Percentiles rank a stretch among this genome's conserved stretches.
Conservation (phyloP, 495 filamentous ascomycete genomes). For the Aspergillus indologenus region DNA sequence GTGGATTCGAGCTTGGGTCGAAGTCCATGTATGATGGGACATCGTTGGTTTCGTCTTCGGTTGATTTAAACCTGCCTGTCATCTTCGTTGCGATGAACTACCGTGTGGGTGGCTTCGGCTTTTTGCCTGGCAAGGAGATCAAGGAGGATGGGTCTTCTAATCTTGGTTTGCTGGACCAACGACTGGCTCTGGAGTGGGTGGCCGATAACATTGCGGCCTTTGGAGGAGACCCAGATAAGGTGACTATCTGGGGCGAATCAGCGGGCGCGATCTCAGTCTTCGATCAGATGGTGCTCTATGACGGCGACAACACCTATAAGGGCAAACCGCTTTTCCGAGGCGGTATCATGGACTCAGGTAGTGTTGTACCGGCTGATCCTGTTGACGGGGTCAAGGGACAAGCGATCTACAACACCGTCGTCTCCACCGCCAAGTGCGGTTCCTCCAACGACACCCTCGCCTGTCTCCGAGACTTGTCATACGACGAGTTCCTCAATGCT, state of each 20-base stretch:
- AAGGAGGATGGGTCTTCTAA: constrained; percentile 60
- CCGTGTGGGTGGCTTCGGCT: constrained; percentile 70
- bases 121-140: constrained; percentile 67
- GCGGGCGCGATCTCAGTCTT: constrained; percentile 71
- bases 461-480: constrained; percentile 60
- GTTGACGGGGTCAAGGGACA: constrained; percentile 64
- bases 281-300: constrained; percentile 66
- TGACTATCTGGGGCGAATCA: constrained; percentile 73
- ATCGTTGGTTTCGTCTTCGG: constrained; percentile 49
- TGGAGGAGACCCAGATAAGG: constrained; percentile 57
- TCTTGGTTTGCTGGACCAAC: constrained; percentile 52
- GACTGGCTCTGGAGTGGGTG: constrained; percentile 50
- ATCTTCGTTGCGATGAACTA: constrained; percentile 76
- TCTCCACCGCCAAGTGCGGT: constrained; percentile 57
- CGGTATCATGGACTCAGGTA: constrained; percentile 72
- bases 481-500: constrained; percentile 59
- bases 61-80: constrained; percentile 57
- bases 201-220: constrained; percentile 54
- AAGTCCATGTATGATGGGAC: constrained; percentile 59
- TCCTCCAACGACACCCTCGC: constrained; percentile 51
- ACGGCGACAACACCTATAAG: constrained; percentile 67
- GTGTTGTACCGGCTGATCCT: constrained; percentile 57
- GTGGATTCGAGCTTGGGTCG: constrained; percentile 61
- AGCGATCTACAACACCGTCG: constrained; percentile 60
- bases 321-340: constrained; percentile 66